phyloP scores from a whole-genome alignment of 1,284 basidiomycete species.

The Naganishia liquefaciens region DNA sequence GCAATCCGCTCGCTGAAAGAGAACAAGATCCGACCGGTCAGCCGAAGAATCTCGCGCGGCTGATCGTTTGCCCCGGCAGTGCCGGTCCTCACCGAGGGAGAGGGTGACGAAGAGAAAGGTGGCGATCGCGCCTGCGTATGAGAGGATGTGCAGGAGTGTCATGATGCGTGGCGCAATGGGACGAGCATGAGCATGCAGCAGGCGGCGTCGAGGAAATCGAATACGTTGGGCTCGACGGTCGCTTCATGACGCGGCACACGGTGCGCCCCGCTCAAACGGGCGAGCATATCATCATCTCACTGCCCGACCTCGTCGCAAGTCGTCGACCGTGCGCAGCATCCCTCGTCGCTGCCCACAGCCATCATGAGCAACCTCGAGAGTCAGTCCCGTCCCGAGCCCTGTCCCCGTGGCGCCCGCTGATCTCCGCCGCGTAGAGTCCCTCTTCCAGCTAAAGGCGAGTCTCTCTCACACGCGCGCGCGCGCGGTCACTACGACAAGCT shows the following conservation, averaged over 20 bases:
- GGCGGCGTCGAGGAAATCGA: no score
- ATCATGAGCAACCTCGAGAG: slow-evolving; percentile 86
- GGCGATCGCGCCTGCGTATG: slow-evolving; percentile 65
- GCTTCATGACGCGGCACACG: neutral
- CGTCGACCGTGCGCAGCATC: no score
- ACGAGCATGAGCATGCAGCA: no score
- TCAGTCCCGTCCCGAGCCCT: slow-evolving; percentile 55
- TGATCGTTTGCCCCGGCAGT: neutral
- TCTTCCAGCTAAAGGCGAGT: slow-evolving; percentile 88
- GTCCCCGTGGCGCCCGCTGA: slow-evolving; percentile 35
- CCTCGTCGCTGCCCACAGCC: no score
- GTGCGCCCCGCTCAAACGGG: neutral
- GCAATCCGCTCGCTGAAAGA: slow-evolving; percentile 86
- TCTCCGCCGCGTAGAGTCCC: slow-evolving; percentile 66
- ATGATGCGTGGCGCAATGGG: slow-evolving; percentile 25
- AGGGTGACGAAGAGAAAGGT: slow-evolving; percentile 77
- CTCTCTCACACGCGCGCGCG: neutral
- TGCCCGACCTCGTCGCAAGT: no score
- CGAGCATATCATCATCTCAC: neutral
- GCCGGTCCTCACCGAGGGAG: slow-evolving; percentile 64
- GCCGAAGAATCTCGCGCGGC: slow-evolving; percentile 18
- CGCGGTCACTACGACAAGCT: no score
- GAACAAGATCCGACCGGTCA: slow-evolving; percentile 33
- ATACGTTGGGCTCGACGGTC: no score
- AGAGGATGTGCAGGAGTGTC: slow-evolving; percentile 50